Evolutionary conservation across 805 yeast genomes (phyloP), one percentile per base, ranked within the genome.

Genomic region (Candida germanica): DNA sequence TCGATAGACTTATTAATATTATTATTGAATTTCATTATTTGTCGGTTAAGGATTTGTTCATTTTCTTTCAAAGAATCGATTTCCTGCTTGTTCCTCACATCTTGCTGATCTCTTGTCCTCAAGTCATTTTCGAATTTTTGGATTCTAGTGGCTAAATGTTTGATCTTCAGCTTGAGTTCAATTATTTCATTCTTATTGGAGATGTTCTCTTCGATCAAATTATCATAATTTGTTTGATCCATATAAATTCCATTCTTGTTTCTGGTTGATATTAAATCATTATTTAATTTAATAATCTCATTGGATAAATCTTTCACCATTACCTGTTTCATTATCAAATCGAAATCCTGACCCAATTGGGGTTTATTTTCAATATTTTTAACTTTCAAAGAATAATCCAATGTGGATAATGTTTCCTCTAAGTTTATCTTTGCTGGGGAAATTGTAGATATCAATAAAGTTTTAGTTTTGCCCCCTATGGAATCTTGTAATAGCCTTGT

Each of bases 311-410:
- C 82, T 75, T 50, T 70, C 55, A 50, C 81, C 55, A 49, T 75
- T 46, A 53, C 75, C 48, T 58, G 77, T 70, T 61, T 84, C 74
- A 68, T 51, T 7, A 75, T 53, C 24, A 59, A 35, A 9, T 68
- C 68, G 15, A 54, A 55, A 32, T 61, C 69, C 26, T 56, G 59
- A 4, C 76, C 76, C 7, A 67, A 53, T 44, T 46, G 86, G 49
- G 73, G 86, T 56, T 24, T 72, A 66, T 65, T 87, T 48, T 76
- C 77, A 44, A 88, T 87, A 48, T 80, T 83, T 45, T 87, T 85
- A 3, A 96, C 96, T 42, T 87, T 80, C 38, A 80, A 77, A 2
- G 96, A 96, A 57, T 89, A 88, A 45, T 86, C 95, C 35, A 88
- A 66, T 0, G 96, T 89, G 46, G 93, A 83, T 29, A 82, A 56